Evolutionary conservation across 441 rosid genomes (phyloP), one percentile per base, ranked within the genome.

Genomic region (Arabidopsis hybrid): DNA sequence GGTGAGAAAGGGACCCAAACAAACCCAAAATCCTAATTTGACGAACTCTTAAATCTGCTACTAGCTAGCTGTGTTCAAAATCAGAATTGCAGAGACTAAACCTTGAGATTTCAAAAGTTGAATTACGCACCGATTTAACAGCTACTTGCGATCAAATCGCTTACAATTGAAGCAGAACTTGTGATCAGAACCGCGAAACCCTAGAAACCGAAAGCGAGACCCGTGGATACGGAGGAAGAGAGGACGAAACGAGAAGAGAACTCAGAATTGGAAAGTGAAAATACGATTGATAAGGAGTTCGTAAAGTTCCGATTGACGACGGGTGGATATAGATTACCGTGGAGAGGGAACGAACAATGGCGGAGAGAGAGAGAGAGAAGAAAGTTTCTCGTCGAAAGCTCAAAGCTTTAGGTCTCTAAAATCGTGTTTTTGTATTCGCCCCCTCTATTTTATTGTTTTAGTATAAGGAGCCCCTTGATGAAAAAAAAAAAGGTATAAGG

Each of bases 1-100:
- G 51, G 16, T 10, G 18, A 50, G 16, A 74, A 75, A 68, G 35
- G 59, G 13, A 32, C 26, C 26, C 26, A 21, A 21, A 21, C 0
- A 21, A 10, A 8, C 74, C 76, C 69, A 60, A 80, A 74, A 17
- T 47, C 78, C 80, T 75, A 78, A 55, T 64, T 59, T 45, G 59
- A 57, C 56, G 47, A 38, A 75, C 59, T 29, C 67, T 66, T 39
- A 78, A 83, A 69, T 77, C 86, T 77, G 70, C 77, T 46, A 46
- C 60, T 70, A 49, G 18, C 66, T 49, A 21, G 26, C 26, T 21
- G 50, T 8, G 53, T 12, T 76, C 66, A 31, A 70, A 31, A 16
- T 43, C 50, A 69, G 50, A 75, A 52, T 51, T 32, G 8, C 68
- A 65, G 79, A 49, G 31, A 16, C 50, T 60, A 59, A 38, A 31